Evolutionary conservation across 2,329 filamentous ascomycete genomes (phyloP).

Genomic region (Teratosphaeria epicoccoides): DNA sequence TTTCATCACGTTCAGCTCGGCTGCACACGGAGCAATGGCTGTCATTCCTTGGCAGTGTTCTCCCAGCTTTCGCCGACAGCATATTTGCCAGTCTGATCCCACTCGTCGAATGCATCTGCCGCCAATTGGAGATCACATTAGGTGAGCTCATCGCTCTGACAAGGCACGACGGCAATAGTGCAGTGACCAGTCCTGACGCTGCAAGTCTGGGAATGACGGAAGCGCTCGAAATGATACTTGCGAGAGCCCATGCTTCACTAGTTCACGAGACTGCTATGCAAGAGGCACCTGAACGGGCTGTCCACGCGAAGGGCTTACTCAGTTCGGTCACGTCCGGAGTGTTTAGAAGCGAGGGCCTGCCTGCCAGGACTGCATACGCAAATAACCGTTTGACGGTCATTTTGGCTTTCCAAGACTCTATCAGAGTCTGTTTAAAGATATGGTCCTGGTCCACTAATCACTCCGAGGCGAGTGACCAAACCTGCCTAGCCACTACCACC

Average conservation of each 20-base stretch:
- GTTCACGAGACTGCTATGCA: conserved; percentile 62
- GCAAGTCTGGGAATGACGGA: conserved; percentile 52
- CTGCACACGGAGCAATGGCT: conserved; percentile 87
- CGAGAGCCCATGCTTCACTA: conserved; percentile 73
- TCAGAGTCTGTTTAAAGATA: conserved; percentile 82
- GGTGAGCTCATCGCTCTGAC: conserved; percentile 58
- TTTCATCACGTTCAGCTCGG: conserved; percentile 63
- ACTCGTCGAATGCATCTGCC: conserved; percentile 79
- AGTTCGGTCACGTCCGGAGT: conserved; percentile 90
- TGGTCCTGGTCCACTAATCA: conserved; percentile 82
- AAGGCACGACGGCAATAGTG: conserved; percentile 1
- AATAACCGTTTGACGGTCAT: conserved; percentile 90
- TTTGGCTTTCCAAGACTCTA: conserved; percentile 92
- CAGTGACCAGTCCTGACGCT: conserved; percentile 14
- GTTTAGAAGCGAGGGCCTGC: conserved; percentile 63
- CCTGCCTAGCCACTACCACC: conserved; percentile 64
- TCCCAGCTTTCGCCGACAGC: conserved; percentile 71
- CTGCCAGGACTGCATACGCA: conserved; percentile 67
- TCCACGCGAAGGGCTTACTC: conserved; percentile 79
- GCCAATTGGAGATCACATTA: conserved; percentile 65
- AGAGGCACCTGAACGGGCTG: conserved; percentile 62
- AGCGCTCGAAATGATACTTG: conserved; percentile 81
- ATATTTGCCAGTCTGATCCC: conserved; percentile 88
- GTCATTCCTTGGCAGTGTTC: conserved; percentile 66
- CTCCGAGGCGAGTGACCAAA: conserved; percentile 44